Base-by-base conservation (phyloP, 2,329 filamentous ascomycete species). In the Fonsecaea nubica region DNA sequence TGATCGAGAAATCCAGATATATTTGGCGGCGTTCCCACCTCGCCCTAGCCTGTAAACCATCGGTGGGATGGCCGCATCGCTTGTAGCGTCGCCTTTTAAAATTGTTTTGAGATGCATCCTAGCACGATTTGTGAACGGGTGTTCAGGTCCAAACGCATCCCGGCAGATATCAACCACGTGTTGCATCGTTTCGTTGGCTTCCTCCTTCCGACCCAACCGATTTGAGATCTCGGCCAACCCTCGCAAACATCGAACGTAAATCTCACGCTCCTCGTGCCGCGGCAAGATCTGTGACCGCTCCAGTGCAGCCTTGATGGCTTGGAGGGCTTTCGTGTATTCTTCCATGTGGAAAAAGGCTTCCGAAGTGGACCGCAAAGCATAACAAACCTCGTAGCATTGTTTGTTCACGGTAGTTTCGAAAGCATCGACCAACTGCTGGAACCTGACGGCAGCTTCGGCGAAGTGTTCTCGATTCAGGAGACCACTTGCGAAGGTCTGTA, bases 21-120 rank as follows among this genome's bases (percentile, higher is more conserved):
- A 69, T 62, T 71, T 73, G 45, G 71, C 71, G 21, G 71, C 71
- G 53, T 61, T 65, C 30, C 71, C 71, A 33, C 71, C 71, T 54
- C 71, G 69, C 6, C 71, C 71, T 9, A 73, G 52, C 35, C 71
- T 60, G 62, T 73, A 73, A 10, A 73, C 71, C 69, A 72, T 71
- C 8, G 70, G 70, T 53, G 71, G 71, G 48, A 73, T 67, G 6
- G 69, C 65, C 25, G 65, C 64, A 8, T 69, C 67, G 10, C 32
- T 60, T 10, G 65, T 53, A 1, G 61, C 54, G 40, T 70, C 68
- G 35, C 70, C 71, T 50, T 72, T 72, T 25, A 64, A 48, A 18
- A 72, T 67, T 12, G 71, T 70, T 61, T 73, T 73, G 40, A 69
- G 67, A 61, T 73, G 71, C 71, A 72, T 70, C 58, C 61, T 70